Percentiles rank a stretch among this genome's conserved stretches.
phyloP scores from a whole-genome alignment of 768 basidiomycete species.

The Amanita muscaria region DNA sequence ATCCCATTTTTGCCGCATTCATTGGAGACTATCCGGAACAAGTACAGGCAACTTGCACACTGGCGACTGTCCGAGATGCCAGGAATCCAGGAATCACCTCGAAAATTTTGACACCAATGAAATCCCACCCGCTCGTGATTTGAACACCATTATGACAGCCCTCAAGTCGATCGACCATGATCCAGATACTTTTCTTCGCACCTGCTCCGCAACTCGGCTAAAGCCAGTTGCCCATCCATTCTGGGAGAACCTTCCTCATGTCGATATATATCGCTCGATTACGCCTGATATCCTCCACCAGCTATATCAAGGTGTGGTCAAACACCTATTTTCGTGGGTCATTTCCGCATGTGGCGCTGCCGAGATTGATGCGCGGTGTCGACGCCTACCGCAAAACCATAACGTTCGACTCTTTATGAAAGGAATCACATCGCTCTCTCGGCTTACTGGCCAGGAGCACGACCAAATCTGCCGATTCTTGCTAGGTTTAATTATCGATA shows the following conservation, averaged over 20 bases:
- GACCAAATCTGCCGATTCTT: conserved; percentile 23
- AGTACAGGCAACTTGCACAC: neutral
- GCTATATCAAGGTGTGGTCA: conserved; percentile 38
- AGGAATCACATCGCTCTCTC: conserved; percentile 28
- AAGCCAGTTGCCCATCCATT: conserved; percentile 26
- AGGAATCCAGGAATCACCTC: neutral
- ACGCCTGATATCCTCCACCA: conserved; percentile 43
- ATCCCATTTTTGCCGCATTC: neutral
- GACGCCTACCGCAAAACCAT: conserved; percentile 20
- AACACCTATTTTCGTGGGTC: conserved; percentile 32
- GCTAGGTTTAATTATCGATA: conserved; percentile 16
- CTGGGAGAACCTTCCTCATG: conserved; percentile 32
- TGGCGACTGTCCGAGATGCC: conserved; percentile 1
- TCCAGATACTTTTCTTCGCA: neutral
- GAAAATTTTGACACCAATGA: conserved; percentile 7
- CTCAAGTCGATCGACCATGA: neutral
- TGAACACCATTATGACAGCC: neutral
- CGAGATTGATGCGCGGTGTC: conserved; percentile 30
- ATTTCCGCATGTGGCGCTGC: conserved; percentile 13
- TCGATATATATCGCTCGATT: conserved; percentile 31
- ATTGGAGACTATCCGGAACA: conserved; percentile 2
- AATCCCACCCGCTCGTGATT: neutral
- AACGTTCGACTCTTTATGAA: conserved; percentile 26
- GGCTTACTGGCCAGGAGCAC: conserved; percentile 32
- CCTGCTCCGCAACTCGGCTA: conserved; percentile 15